Conservation (phyloP, 352 stramenopile species). For the Blastocystis sp. region DNA sequence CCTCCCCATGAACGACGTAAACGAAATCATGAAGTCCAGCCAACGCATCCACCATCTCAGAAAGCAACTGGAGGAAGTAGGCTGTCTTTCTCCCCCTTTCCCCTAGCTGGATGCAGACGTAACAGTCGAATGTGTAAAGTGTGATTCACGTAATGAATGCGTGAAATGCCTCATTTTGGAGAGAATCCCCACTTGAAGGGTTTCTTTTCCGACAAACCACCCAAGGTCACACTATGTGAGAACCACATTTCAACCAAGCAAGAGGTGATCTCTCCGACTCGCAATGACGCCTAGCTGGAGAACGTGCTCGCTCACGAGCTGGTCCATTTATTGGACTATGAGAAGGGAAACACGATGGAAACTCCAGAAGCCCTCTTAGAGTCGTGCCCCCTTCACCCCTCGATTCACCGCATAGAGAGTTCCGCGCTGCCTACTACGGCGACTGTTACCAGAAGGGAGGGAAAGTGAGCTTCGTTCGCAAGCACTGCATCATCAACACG, state of each 20-base stretch:
- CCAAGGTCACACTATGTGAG: background rate
- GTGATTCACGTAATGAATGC: background rate
- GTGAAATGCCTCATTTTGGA: background rate
- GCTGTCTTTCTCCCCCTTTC: too few relatives aligned
- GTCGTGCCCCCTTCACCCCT: background rate
- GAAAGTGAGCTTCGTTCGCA: background rate
- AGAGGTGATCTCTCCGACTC: background rate
- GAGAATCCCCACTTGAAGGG: slow-evolving; percentile 14
- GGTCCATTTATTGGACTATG: slow-evolving; percentile 49
- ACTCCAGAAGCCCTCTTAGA: background rate
- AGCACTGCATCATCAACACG: slow-evolving; percentile 14
- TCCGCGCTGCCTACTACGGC: slow-evolving; percentile 53
- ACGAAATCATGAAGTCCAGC: background rate
- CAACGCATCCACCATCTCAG: too few relatives aligned
- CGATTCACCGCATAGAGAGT: background rate
- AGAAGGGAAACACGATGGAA: slow-evolving; percentile 23
- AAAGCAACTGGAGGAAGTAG: too few relatives aligned
- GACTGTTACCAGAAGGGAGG: slow-evolving; percentile 2
- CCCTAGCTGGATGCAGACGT: background rate
- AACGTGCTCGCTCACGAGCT: slow-evolving; percentile 44
- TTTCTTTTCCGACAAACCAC: slow-evolving; percentile 4
- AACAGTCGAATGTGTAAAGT: background rate
- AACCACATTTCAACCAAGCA: slow-evolving; percentile 24
- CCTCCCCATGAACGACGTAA: too few relatives aligned
- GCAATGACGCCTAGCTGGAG: slow-evolving; percentile 5